Base-by-base conservation (phyloP, 2,329 filamentous ascomycete species). In the Penicillium sp. region DNA sequence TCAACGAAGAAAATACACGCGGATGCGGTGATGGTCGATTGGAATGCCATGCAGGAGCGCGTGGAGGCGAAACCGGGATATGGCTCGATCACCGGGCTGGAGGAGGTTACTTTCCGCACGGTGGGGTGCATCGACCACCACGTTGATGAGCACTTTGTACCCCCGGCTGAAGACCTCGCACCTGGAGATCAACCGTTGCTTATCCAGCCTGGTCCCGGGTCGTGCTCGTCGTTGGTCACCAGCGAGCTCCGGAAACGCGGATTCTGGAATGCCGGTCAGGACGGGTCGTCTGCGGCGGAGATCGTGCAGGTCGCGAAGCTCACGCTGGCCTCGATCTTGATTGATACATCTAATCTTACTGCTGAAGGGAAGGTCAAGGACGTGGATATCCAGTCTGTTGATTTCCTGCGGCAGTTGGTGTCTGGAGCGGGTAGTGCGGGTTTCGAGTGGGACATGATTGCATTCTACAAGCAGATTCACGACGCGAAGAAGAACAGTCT, bases 71-170 rank as follows among this genome's bases (percentile, higher is more conserved):
- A 75, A 0, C 69, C 81, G 14, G 71, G 70, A 6, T 77, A 78
- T 50, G 83, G 83, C 1, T 72, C 72, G 7, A 69, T 87, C 1
- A 79, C 80, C 31, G 72, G 75, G 0, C 72, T 84, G 16, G 81
- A 82, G 49, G 66, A 73, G 4, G 66, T 73, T 3, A 64, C 68
- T 2, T 73, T 78, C 53, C 73, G 75, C 16, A 79, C 86, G 2
- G 67, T 77, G 3, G 85, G 82, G 4, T 83, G 82, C 47, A 83
- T 89, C 55, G 86, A 89, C 67, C 86, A 89, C 67, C 86, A 88
- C 64, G 79, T 82, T 4, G 85, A 88, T 55, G 86, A 89, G 66
- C 60, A 74, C 14, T 81, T 78, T 55, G 77, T 87, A 2, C 77
- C 82, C 0, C 39, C 69, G 11, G 69, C 77, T 3, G 65, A 61